Conservation (phyloP, 1,284 basidiomycete species). For the Schizophyllum commune region DNA sequence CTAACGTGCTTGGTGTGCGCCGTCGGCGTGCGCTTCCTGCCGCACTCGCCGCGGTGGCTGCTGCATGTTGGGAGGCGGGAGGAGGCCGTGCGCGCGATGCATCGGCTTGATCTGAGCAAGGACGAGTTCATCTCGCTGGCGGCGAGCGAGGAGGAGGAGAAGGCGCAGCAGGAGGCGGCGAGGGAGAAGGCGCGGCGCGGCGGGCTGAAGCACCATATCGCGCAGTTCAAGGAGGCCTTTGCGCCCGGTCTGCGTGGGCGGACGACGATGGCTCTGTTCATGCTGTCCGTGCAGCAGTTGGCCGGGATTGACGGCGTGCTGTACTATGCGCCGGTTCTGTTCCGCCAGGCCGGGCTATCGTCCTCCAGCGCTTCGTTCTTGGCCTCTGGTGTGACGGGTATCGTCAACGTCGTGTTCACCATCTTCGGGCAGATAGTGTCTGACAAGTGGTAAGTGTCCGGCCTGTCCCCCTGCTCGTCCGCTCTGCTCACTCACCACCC, state of each 20-base stretch:
- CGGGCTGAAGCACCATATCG: not conserved
- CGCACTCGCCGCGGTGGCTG: slow-evolving; percentile 48
- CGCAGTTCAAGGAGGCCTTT: slow-evolving; percentile 17
- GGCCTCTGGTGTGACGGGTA: slow-evolving; percentile 43
- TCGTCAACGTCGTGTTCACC: slow-evolving; percentile 38
- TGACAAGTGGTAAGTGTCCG: slow-evolving; percentile 27
- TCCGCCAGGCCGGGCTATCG: slow-evolving; percentile 41
- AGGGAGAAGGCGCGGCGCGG: slow-evolving; percentile 13
- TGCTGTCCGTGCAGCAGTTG: slow-evolving; percentile 40
- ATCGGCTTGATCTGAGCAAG: slow-evolving; percentile 21
- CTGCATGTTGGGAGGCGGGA: slow-evolving; percentile 29
- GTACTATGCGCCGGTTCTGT: slow-evolving; percentile 44
- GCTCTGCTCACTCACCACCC: slow-evolving; percentile 33
- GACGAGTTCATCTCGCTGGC: not conserved
- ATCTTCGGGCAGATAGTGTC: slow-evolving; percentile 33
- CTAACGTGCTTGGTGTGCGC: slow-evolving; percentile 32
- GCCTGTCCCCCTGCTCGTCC: slow-evolving; percentile 28
- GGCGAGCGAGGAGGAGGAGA: slow-evolving; percentile 2
- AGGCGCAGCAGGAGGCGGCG: slow-evolving; percentile 9
- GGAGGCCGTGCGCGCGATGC: slow-evolving; percentile 24
- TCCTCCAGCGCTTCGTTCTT: slow-evolving; percentile 39
- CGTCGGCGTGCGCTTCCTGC: slow-evolving; percentile 36
- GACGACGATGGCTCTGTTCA: slow-evolving; percentile 36
- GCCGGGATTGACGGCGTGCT: slow-evolving; percentile 31
- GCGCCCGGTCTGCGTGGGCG: slow-evolving; percentile 38